These are phyloP conservation scores for Pseudozyma pruni DNA, from an alignment of 1,284 basidiomycete species.

Conservation along the genomic window DNA sequence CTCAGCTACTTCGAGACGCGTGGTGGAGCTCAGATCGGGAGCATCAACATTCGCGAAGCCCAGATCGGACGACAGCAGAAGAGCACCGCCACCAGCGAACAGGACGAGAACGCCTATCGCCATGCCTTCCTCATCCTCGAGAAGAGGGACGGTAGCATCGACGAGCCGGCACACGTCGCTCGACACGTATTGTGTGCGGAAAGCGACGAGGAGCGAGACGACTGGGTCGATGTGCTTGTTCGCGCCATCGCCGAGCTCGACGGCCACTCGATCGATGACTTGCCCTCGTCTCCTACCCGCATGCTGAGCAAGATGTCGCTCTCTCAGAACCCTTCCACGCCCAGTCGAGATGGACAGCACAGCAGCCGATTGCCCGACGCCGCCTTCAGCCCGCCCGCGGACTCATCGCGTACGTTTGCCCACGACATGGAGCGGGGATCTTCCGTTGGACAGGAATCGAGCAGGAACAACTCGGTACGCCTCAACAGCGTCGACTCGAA, in stretches of 20 bases:
- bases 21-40: slow-evolving; percentile 87
- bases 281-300: slow-evolving; percentile 34
- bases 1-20: slow-evolving; percentile 90
- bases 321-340: slow-evolving; percentile 16
- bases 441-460: slow-evolving; percentile 13
- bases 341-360: slow-evolving; percentile 19
- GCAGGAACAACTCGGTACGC: slow-evolving; percentile 12
- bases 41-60: slow-evolving; percentile 84
- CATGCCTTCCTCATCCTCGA: slow-evolving; percentile 98
- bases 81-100: slow-evolving; percentile 68
- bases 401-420: slow-evolving; percentile 10
- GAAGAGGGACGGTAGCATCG: slow-evolving; percentile 72
- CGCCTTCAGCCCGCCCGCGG: slow-evolving; percentile 27
- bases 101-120: slow-evolving; percentile 88
- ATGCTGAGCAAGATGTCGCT: slow-evolving; percentile 43
- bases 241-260: slow-evolving; percentile 55
- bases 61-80: slow-evolving; percentile 81
- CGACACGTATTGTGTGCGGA: slow-evolving; percentile 95
- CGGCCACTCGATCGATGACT: slow-evolving; percentile 17
- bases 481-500: slow-evolving; percentile 40
- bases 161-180: slow-evolving; percentile 73
- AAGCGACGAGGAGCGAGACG: slow-evolving; percentile 89
- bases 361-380: slow-evolving; percentile 22
- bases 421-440: slow-evolving; percentile 16
- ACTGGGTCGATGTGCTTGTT: slow-evolving; percentile 90